Evolutionary conservation across 768 basidiomycete genomes (phyloP), one percentile per base, ranked within the genome.

Genomic region (Lentinula detonsa): DNA sequence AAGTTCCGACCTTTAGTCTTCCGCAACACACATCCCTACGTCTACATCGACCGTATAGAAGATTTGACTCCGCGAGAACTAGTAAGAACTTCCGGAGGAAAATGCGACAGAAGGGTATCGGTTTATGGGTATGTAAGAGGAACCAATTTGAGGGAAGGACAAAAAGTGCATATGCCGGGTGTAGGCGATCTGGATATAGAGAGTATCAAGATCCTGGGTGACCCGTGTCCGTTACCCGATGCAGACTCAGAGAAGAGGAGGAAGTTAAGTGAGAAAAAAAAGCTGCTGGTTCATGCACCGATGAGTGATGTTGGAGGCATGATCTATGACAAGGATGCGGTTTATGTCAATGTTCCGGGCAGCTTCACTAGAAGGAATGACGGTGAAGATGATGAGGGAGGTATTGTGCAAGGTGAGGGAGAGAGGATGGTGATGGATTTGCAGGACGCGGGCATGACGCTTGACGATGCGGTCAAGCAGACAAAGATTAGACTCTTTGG

Each of bases 241-340:
- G 83, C 84, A 0, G 91, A 96, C 46, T 90, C 90, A 56, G 97
- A 98, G 76, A 95, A 91, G 75, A 74, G 92, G 63, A 75, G 96
- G 63, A 95, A 92, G 72, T 79, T 99, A 68, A 95, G 93, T 67
- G 97, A 98, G 74, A 96, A 97, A 78, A 92, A 90, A 73, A 95
- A 91, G 70, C 70, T 93, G 43, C 75, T 96, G 1, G 85, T 98
- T 1, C 93, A 98, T 71, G 97, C 97, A 15, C 97, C 97, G 1
- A 98, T 99, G 97, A 97, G 95, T 72, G 96, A 98, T 68, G 89
- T 98, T 1, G 96, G 96, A 10, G 97, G 96, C 2, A 85, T 99
- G 59, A 85, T 91, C 74, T 98, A 96, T 70, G 97, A 99, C 77
- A 98, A 98, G 72, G 96, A 98, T 69, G 93, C 95, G 0, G 95